phyloP scores from a whole-genome alignment of 2,329 filamentous ascomycete genomes.

The Trichoderma sp. region DNA sequence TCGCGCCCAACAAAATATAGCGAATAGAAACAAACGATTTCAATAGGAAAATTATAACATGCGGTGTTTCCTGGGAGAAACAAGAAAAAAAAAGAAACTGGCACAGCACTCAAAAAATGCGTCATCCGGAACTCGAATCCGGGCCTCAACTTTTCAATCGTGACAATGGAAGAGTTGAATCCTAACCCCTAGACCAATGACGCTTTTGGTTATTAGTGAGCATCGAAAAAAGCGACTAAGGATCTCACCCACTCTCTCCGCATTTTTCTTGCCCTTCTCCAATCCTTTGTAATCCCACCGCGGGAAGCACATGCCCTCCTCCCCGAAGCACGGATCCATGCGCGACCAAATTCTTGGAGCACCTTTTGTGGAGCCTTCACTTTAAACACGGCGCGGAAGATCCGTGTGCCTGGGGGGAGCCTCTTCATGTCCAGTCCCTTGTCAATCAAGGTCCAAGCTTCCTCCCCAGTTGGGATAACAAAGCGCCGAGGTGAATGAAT shows the following conservation, averaged over 20 bases:
- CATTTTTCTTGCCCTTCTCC: neutral
- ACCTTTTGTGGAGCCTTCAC: neutral
- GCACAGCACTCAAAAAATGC: constrained; percentile 11
- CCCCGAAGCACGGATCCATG: neutral
- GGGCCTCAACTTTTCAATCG: constrained; percentile 25
- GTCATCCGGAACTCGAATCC: constrained; percentile 26
- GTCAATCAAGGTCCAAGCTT: neutral
- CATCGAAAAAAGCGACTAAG: neutral
- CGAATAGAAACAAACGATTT: neutral
- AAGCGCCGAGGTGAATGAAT: neutral
- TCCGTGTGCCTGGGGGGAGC: neutral
- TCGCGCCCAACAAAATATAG: neutral
- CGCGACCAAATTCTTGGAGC: constrained; percentile 1
- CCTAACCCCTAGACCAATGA: constrained; percentile 26
- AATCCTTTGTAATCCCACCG: neutral
- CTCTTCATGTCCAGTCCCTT: neutral
- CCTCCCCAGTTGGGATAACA: neutral
- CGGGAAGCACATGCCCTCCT: neutral
- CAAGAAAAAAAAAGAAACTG: neutral
- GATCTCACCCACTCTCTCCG: neutral
- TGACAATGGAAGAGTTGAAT: constrained; percentile 24
- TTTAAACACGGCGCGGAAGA: neutral
- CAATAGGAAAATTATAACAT: neutral
- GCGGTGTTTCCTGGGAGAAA: neutral
- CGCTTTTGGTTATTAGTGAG: neutral